Percentiles rank a stretch among this genome's conserved stretches.
phyloP scores from a whole-genome alignment of 805 yeast species.

The Metschnikowia cubensis region DNA sequence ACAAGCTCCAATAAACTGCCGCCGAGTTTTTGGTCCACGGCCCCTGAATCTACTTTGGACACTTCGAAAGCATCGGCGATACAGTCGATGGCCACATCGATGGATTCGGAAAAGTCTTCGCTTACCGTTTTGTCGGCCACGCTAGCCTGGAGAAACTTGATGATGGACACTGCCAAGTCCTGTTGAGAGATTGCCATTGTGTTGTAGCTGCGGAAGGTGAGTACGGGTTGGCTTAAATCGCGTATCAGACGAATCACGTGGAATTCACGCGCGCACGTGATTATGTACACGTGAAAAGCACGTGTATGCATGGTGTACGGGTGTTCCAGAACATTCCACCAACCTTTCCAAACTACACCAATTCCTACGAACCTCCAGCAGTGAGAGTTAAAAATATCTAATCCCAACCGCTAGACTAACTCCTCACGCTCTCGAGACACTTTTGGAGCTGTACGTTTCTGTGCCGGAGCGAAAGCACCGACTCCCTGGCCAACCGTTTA shows the following conservation, averaged over 20 bases:
- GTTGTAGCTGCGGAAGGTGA: background rate
- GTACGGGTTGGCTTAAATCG: background rate
- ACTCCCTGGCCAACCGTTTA: conserved; percentile 22
- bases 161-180: conserved; percentile 69
- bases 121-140: conserved; percentile 59
- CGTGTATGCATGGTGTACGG: conserved; percentile 10
- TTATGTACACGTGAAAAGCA: too few relatives aligned
- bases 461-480: conserved; percentile 6
- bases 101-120: conserved; percentile 79
- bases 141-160: conserved; percentile 61
- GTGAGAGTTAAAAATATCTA: too few relatives aligned
- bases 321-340: conserved; percentile 17
- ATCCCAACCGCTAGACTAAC: too few relatives aligned
- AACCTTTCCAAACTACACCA: too few relatives aligned
- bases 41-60: conserved; percentile 40
- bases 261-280: background rate
- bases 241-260: too few relatives aligned
- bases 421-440: background rate
- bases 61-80: conserved; percentile 82
- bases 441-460: conserved; percentile 1
- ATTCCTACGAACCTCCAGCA: too few relatives aligned
- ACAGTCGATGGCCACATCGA: conserved; percentile 93
- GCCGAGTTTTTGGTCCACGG: conserved; percentile 35
- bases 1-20: conserved; percentile 49
- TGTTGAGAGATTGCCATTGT: conserved; percentile 49